These are phyloP conservation scores for Oryza longistaminata DNA, from an alignment of 176 grass and related monocot genomes.

Conservation along the genomic window DNA sequence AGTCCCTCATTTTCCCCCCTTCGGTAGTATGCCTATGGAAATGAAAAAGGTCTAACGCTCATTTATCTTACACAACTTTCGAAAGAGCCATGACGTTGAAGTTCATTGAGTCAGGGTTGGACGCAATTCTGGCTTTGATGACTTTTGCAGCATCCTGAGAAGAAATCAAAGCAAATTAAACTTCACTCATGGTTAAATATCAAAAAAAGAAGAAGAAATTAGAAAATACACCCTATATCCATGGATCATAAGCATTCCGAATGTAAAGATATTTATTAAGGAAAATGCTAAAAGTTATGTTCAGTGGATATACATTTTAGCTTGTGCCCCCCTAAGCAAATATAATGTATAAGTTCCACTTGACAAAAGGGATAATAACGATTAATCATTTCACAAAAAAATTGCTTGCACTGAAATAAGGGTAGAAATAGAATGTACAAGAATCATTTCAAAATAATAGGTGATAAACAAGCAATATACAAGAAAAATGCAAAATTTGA, in stretches of 20 bases:
- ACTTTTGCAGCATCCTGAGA: constrained; percentile 68
- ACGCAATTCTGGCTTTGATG: constrained; percentile 63
- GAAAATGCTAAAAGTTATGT: too few relatives aligned
- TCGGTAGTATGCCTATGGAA: neutral
- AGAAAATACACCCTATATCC: too few relatives aligned
- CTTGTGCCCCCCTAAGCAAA: too few relatives aligned
- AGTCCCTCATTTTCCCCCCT: neutral
- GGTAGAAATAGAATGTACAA: neutral
- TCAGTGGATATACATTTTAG: too few relatives aligned
- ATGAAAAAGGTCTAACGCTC: neutral
- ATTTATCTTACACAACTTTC: constrained; percentile 30
- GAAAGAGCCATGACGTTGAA: constrained; percentile 77
- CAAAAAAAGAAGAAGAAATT: too few relatives aligned
- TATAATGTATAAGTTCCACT: too few relatives aligned
- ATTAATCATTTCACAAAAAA: too few relatives aligned
- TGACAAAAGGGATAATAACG: too few relatives aligned
- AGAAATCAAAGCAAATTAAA: constrained; percentile 2
- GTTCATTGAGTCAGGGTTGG: constrained; percentile 66
- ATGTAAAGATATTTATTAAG: too few relatives aligned
- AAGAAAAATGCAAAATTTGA: constrained; percentile 48
- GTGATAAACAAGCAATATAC: neutral
- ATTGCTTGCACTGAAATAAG: neutral
- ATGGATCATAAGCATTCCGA: too few relatives aligned
- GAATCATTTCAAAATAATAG: neutral
- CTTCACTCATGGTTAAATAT: too few relatives aligned